Evolutionary conservation across 2,329 filamentous ascomycete genomes (phyloP).

Genomic region (Apiospora marii): DNA sequence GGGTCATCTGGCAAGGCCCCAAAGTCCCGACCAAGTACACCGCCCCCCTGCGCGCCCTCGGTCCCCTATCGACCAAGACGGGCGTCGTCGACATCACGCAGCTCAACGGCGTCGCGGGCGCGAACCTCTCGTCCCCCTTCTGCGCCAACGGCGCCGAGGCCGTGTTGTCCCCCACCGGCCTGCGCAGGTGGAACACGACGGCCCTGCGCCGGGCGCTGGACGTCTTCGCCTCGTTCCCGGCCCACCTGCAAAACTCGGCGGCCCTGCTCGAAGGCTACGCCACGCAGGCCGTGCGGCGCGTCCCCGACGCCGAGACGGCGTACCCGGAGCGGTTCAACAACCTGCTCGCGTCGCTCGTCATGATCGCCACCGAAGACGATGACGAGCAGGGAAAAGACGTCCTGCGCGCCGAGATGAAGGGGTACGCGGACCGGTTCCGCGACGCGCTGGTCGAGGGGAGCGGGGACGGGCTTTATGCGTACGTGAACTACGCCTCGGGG

Average conservation of each 20-base stretch:
- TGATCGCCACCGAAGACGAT: not conserved
- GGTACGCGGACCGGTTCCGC: not conserved
- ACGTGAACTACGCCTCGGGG: slow-evolving; percentile 40
- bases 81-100: slow-evolving; percentile 2
- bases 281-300: slow-evolving; percentile 27
- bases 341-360: slow-evolving; percentile 28
- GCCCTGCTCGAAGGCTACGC: slow-evolving; percentile 31
- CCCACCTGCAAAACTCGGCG: slow-evolving; percentile 22
- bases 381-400: not conserved
- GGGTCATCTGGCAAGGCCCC: slow-evolving; percentile 12
- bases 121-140: not conserved
- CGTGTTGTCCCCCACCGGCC: not conserved
- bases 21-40: not conserved
- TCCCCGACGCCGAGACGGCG: slow-evolving; percentile 33
- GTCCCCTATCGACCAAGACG: not conserved
- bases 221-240: slow-evolving; percentile 22
- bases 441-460: slow-evolving; percentile 23
- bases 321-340: slow-evolving; percentile 37
- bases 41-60: not conserved
- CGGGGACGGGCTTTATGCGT: slow-evolving; percentile 31
- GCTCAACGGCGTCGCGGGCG: slow-evolving; percentile 11
- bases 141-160: not conserved
- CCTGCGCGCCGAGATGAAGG: not conserved
- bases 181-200: not conserved
- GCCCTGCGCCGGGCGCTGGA: not conserved